Conservation (phyloP, 164 flowering plant species). For the Vitis rupestris region DNA sequence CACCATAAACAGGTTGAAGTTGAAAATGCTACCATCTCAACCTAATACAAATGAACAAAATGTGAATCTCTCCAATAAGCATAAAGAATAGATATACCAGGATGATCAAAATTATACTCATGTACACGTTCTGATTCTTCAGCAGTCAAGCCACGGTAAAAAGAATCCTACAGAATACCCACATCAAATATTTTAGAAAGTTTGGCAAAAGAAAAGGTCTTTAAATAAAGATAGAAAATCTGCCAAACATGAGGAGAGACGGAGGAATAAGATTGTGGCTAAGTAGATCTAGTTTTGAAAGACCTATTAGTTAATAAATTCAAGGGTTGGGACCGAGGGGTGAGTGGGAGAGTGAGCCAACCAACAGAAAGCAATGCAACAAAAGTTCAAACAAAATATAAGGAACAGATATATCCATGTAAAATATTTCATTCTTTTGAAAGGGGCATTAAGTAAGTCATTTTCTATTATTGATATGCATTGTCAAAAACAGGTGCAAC, state of each 20-base stretch:
- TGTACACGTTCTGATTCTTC: conserved; percentile 43
- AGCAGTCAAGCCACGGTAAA: conserved; percentile 57
- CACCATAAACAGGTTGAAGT: not conserved
- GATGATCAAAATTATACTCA: conserved; percentile 57
- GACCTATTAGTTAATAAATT: no score
- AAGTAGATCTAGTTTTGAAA: no score
- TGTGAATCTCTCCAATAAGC: not conserved
- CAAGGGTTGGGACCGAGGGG: no score
- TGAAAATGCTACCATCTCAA: not conserved
- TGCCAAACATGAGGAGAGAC: not conserved
- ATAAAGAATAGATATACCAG: conserved; percentile 25
- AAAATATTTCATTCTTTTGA: no score
- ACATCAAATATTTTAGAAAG: not conserved
- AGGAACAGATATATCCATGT: no score
- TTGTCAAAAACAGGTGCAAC: no score
- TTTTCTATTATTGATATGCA: no score
- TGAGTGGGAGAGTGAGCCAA: no score
- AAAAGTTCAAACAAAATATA: no score
- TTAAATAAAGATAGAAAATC: not conserved
- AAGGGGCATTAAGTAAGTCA: no score
- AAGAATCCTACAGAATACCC: conserved; percentile 41
- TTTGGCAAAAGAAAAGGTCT: not conserved
- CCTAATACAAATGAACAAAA: no score
- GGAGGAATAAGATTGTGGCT: not conserved
- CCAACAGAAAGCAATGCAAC: no score